Evolutionary conservation across 805 yeast species (phyloP).

Genomic region (Starmera caribaea): DNA sequence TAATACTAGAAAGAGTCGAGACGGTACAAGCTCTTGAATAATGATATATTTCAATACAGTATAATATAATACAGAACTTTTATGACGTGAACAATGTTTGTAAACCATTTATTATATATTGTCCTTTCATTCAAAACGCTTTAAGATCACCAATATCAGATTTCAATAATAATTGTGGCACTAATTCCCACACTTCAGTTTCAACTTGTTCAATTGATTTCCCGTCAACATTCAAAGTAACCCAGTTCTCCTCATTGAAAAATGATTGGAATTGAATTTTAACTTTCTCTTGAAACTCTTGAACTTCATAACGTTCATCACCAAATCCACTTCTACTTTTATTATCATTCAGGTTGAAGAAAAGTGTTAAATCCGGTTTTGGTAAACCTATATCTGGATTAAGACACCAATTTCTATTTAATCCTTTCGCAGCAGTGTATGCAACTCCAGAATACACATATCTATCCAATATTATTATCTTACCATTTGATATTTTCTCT

Average conservation of each 20-base stretch:
- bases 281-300: conserved; percentile 67
- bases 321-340: conserved; percentile 73
- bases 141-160: conserved; percentile 4
- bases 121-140: conserved; percentile 1
- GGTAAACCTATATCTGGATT: conserved; percentile 80
- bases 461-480: conserved; percentile 65
- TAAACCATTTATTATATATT: no score
- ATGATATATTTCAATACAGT: conserved; percentile 2
- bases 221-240: conserved; percentile 49
- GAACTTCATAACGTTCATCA: conserved; percentile 81
- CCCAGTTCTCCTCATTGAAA: conserved; percentile 29
- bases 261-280: conserved; percentile 45
- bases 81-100: not conserved
- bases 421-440: conserved; percentile 78
- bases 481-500: conserved; percentile 38
- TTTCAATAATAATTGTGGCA: conserved; percentile 8
- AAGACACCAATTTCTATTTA: conserved; percentile 68
- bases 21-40: conserved; percentile 54
- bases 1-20: conserved; percentile 54
- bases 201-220: conserved; percentile 48
- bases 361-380: conserved; percentile 75
- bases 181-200: conserved; percentile 30
- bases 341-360: conserved; percentile 49
- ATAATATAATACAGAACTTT: not conserved
- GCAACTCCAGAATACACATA: conserved; percentile 92